Evolutionary conservation across 345 rosid species (phyloP).

Genomic region (Arabidopsis suecica): DNA sequence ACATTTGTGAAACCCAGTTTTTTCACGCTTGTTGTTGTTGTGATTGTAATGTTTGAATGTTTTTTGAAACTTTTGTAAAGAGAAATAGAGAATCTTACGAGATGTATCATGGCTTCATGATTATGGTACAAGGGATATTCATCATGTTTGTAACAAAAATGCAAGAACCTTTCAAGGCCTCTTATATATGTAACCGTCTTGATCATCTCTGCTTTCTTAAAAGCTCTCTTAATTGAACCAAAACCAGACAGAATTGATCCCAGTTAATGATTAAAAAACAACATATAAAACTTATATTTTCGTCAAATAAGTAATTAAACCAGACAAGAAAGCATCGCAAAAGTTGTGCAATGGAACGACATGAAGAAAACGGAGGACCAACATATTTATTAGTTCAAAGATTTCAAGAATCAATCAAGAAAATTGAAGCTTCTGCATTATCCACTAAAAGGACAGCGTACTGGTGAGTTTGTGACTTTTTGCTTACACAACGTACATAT

Average conservation of each 20-base stretch:
- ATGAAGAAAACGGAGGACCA: background rate
- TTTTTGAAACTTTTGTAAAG: constrained; percentile 33
- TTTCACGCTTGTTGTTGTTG: constrained; percentile 18
- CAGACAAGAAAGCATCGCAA: background rate
- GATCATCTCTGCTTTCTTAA: background rate
- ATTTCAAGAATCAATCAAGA: background rate
- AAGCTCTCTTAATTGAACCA: background rate
- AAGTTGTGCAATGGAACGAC: background rate
- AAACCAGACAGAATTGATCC: background rate
- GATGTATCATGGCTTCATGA: constrained; percentile 25
- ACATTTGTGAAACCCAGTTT: constrained; percentile 7
- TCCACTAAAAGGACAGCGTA: background rate
- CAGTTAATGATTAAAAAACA: background rate
- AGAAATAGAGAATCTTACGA: constrained; percentile 28
- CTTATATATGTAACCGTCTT: background rate
- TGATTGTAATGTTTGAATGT: constrained; percentile 33
- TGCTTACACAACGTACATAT: background rate
- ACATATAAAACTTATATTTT: background rate
- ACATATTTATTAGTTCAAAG: background rate
- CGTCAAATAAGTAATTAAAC: background rate
- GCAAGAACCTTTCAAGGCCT: background rate
- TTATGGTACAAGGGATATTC: constrained; percentile 13
- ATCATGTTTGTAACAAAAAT: constrained; percentile 18
- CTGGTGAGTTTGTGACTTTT: too few relatives aligned
- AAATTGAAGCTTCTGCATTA: background rate